A percentile compares a stretch with the other conserved stretches of the same genome.
Conservation (phyloP, 169 alveolate genomes). For the Babesia microti region DNA sequence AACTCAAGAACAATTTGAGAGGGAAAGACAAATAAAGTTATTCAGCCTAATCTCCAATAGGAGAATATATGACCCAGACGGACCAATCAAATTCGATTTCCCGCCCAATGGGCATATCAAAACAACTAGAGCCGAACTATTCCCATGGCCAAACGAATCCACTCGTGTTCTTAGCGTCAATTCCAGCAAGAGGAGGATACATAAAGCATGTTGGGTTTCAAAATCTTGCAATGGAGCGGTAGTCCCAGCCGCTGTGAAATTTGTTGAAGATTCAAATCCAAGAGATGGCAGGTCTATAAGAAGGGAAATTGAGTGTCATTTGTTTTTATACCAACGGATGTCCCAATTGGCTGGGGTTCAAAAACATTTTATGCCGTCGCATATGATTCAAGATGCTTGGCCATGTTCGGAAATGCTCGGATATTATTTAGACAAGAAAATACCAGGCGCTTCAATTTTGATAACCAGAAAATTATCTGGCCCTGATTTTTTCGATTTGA, state of each 20-base stretch:
- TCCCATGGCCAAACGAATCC: conserved; percentile 48
- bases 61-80: conserved; percentile 64
- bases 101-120: conserved; percentile 58
- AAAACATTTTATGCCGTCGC: conserved; percentile 19
- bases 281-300: conserved; percentile 73
- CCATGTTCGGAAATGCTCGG: conserved; percentile 72
- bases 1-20: no score
- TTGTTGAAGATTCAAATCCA: conserved; percentile 68
- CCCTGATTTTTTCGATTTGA: conserved; percentile 71
- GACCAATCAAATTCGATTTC: conserved; percentile 60
- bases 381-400: conserved; percentile 66
- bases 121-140: conserved; percentile 58
- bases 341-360: conserved; percentile 31
- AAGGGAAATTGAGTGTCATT: conserved; percentile 73
- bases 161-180: conserved; percentile 64
- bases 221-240: conserved; percentile 43
- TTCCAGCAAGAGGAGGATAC: conserved; percentile 66
- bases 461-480: conserved; percentile 69
- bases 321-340: conserved; percentile 64
- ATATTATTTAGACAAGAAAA: conserved; percentile 63
- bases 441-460: conserved; percentile 64
- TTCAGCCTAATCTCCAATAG: no score
- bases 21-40: no score
- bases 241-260: conserved; percentile 67
- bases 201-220: conserved; percentile 66